Base-by-base conservation (phyloP, 352 stramenopile species). In the Globisporangium irregulare region DNA sequence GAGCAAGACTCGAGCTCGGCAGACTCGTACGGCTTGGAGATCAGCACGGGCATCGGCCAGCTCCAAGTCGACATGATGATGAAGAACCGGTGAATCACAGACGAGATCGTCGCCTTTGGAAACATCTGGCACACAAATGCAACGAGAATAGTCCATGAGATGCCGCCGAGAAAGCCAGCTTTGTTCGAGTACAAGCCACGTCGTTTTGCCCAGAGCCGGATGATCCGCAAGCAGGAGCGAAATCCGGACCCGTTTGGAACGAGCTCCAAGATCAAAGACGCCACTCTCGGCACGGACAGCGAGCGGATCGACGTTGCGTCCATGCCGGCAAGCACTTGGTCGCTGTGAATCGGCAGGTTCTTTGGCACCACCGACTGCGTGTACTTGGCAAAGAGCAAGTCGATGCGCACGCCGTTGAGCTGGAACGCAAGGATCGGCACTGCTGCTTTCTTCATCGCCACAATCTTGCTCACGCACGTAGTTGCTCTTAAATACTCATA, bases 91-190 rank as follows among this genome's bases (percentile, higher is more conserved):
- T 94, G 82, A 62, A 94, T 77, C 8, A 94, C 64, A 8, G 77
- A 80, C 46, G 84, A 88, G 55, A 91, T 80, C 29, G 80, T 88
- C 3, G 87, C 89, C 54, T 87, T 85, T 2, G 87, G 89, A 62
- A 94, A 92, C 83, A 95, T 89, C 82, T 96, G 89, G 58, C 87
- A 96, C 18, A 94, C 75, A 57, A 95, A 94, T 4, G 86, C 90
- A 9, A 94, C 89, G 5, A 96, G 73, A 34, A 96, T 75, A n/a
- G 84, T 89, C 87, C 87, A 96, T 43, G 86, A 94, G 34, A 95
- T 86, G 51, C 89, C 89, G 7, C 89, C 87, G 0, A 96, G 73
- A 41, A 87, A 96, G 3, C 89, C 89, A 1, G 83, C 76, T 64
- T 93, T 94, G 78, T 92, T 93, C 64, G 89, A 95, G 73, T 95